Conservation (phyloP, 1,284 basidiomycete species). For the Thecaphora thlaspeos region DNA sequence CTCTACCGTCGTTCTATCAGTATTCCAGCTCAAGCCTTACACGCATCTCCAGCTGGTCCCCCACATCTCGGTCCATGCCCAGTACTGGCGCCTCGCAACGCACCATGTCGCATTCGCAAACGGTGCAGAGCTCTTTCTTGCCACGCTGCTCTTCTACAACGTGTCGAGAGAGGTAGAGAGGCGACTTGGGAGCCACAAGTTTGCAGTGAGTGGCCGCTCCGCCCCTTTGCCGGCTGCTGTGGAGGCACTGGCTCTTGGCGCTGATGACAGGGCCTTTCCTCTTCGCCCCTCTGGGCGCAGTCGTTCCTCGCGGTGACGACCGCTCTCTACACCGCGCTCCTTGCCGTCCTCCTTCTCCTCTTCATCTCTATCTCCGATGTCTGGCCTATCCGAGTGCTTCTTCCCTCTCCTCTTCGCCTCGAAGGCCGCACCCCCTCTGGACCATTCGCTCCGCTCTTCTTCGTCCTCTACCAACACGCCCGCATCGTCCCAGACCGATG, state of each 20-base stretch:
- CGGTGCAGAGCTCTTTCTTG: conserved; percentile 79
- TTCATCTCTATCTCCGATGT: not conserved
- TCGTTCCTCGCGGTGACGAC: conserved; percentile 15
- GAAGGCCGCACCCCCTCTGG: conserved; percentile 15
- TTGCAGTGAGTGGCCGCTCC: conserved; percentile 67
- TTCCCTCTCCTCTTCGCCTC: not conserved
- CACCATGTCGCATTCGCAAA: conserved; percentile 79
- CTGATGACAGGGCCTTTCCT: no score
- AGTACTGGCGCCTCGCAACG: conserved; percentile 80
- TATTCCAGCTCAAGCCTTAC: conserved; percentile 54
- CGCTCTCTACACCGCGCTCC: conserved; percentile 5
- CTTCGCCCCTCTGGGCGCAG: not conserved
- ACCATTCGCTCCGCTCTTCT: conserved; percentile 21
- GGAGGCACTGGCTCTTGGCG: no score
- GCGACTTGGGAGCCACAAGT: conserved; percentile 81
- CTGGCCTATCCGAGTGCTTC: not conserved
- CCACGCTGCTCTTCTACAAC: conserved; percentile 73
- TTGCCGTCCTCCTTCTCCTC: conserved; percentile 9
- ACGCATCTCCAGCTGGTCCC: conserved; percentile 58
- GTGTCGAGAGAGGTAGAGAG: conserved; percentile 74
- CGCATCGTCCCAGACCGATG: conserved; percentile 27
- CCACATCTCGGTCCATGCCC: conserved; percentile 61
- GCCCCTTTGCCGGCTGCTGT: no score
- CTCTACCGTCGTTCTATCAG: conserved; percentile 16
- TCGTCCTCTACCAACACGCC: conserved; percentile 19